Base-by-base conservation (phyloP, 2,329 filamentous ascomycete genomes). In the Colletotrichum magnum region DNA sequence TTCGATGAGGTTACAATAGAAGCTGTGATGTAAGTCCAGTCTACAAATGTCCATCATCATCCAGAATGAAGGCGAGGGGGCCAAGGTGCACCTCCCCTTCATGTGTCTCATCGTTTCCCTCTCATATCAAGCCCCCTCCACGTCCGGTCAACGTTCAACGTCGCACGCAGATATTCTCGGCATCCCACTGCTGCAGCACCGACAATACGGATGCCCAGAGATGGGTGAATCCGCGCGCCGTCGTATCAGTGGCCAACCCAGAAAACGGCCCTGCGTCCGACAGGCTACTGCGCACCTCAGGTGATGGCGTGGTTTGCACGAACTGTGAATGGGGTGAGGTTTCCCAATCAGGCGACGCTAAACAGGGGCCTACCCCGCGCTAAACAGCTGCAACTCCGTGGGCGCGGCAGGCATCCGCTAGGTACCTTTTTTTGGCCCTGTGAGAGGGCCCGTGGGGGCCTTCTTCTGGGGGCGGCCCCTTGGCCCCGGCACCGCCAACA, bases 241-340 rank as follows among this genome's bases (percentile, higher is more conserved):
- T 54, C 21, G 36, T 66, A 36, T 18, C 28, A 64, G 45, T 53
- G 47, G 50, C 48, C 51, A 13, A 56, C 58, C 57, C 32, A n/a
- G 36, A 62, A 47, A 54, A 15, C 21, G 41, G 21, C 16, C 32
- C 32, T 36, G 32, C 32, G 32, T 36, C 32, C 32, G 7, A 36
- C 32, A 36, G 32, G 32, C 32, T 36, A 36, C 54, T 36, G 56
- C 50, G 39, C 24, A 39, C 62, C 61, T 69, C 43, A 60, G 66
- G 54, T 45, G 62, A 66, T 69, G 50, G 56, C 66, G 51, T 51
- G 66, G 62, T 43, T 57, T 24, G 41, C 24, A 18, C 56, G 62
- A 69, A 69, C 61, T 66, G 62, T 57, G 62, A 66, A 66, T 69
- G 66, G 56, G 62, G 67, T 66, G 67, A 69, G 62, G 36, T 56